Evolutionary conservation across 1,284 basidiomycete species (phyloP).

Genomic region (Pseudozyma thailandica): DNA sequence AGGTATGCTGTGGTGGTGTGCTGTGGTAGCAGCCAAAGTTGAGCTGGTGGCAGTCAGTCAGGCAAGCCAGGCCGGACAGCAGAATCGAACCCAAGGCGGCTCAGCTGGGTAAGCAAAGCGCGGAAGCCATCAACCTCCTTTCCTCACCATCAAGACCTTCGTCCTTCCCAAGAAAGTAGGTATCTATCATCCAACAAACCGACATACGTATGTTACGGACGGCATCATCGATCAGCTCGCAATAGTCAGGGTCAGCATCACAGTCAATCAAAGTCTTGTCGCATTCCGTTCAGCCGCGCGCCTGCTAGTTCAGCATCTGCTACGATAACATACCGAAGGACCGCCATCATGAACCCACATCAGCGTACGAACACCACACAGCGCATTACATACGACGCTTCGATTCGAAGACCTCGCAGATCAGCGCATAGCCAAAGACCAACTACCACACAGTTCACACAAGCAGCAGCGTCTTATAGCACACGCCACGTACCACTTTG

Average conservation of each 20-base stretch:
- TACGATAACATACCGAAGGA: not conserved
- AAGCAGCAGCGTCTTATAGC: no score
- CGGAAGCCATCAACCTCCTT: conserved; percentile 17
- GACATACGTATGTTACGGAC: conserved; percentile 12
- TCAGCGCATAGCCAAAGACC: no score
- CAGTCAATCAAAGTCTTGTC: conserved; percentile 4
- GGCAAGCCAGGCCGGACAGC: conserved; percentile 1
- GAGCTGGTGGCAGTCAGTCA: not conserved
- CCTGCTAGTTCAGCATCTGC: not conserved
- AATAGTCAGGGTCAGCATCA: not conserved
- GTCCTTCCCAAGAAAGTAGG: conserved; percentile 40
- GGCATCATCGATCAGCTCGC: no score
- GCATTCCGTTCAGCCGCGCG: conserved; percentile 7
- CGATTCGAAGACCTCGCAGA: no score
- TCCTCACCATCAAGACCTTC: conserved; percentile 50
- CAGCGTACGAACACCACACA: not conserved
- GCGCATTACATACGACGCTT: not conserved
- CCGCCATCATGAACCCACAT: not conserved
- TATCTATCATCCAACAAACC: conserved; percentile 16
- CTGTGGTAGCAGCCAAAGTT: no score
- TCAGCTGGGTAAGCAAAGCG: conserved; percentile 20
- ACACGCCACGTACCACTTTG: no score
- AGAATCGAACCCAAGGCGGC: conserved; percentile 1
- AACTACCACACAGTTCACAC: no score
- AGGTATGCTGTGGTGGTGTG: no score